Evolutionary conservation across 495 filamentous ascomycete species (phyloP), one percentile per base, ranked within the genome.

Genomic region (Neurospora sp.): DNA sequence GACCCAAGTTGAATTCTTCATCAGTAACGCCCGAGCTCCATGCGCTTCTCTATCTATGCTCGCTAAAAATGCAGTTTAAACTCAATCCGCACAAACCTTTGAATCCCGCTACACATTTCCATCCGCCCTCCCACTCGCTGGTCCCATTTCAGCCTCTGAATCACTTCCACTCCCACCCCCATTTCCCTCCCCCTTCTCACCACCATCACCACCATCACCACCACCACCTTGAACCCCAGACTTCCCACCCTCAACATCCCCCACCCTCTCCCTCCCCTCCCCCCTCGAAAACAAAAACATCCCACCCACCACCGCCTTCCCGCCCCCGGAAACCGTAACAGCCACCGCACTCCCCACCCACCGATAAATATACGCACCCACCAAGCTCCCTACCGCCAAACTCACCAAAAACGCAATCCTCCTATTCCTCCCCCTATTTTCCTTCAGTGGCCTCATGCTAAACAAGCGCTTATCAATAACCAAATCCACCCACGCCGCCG

Each of bases 401-500:
- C 83, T 79, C 0, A 78, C 70, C 70, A 91, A 77, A 75, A 91
- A 91, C 74, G 83, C 73, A 18, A 85, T 73, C 14, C 89, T 73
- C 14, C 89, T 80, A 73, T 88, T 90, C 70, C 89, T 76, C 18
- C 81, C 76, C 66, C 86, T 78, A 74, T 91, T 91, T 27, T 81
- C 69, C 23, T 76, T 9, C 31, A 75, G 78, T 3, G 54, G 12
- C 7, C 54, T 31, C 27, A 31, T 14, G 0, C 23, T 35, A 23
- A 84, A 79, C 69, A 91, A 75, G 0, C 79, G 72, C 16, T 81
- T 82, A 77, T 91, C 89, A 66, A 91, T 86, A 31, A 90, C 78
- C 37, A 91, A 74, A 74, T 90, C 89, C 7, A 91, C 79, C 84
- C 87, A 90, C 4, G 89, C 88, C 9, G 89, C 88, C 37, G 89